A percentile compares a stretch with the other conserved stretches of the same genome.
Conservation (phyloP, 192 early-diverging fungal genomes). For the Endogone sp. region DNA sequence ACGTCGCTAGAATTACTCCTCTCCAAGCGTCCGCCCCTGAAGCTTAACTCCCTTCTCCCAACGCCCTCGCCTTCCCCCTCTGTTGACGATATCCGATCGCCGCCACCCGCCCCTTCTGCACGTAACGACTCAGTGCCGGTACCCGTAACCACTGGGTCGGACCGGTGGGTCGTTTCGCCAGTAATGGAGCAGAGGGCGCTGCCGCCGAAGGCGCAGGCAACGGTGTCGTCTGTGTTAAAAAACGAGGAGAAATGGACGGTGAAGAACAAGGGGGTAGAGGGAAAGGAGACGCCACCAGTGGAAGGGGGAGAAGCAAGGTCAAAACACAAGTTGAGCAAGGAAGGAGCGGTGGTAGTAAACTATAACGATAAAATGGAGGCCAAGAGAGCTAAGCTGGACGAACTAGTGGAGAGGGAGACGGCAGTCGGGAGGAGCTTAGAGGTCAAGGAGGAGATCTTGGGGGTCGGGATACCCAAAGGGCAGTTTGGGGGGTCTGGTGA, state of each 20-base stretch:
- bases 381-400: slow-evolving; percentile 37
- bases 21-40: too few relatives aligned
- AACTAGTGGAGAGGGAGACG: slow-evolving; percentile 45
- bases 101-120: background rate
- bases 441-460: slow-evolving; percentile 47
- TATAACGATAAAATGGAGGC: slow-evolving; percentile 39
- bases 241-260: background rate
- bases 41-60: background rate
- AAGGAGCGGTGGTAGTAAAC: slow-evolving; percentile 43
- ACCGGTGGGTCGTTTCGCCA: background rate
- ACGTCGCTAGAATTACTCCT: too few relatives aligned
- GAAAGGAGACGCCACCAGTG: background rate
- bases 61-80: background rate
- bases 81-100: background rate
- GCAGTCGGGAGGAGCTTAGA: slow-evolving; percentile 40
- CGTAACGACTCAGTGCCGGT: background rate
- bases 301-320: background rate
- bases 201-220: background rate
- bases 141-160: background rate
- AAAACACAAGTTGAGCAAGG: slow-evolving; percentile 11
- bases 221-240: background rate
- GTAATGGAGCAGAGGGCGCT: background rate
- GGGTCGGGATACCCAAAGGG: slow-evolving; percentile 6
- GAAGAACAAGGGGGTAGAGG: background rate
- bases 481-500: background rate